phyloP scores from a whole-genome alignment of 2,329 filamentous ascomycete species.

The Dactylella cylindrospora region DNA sequence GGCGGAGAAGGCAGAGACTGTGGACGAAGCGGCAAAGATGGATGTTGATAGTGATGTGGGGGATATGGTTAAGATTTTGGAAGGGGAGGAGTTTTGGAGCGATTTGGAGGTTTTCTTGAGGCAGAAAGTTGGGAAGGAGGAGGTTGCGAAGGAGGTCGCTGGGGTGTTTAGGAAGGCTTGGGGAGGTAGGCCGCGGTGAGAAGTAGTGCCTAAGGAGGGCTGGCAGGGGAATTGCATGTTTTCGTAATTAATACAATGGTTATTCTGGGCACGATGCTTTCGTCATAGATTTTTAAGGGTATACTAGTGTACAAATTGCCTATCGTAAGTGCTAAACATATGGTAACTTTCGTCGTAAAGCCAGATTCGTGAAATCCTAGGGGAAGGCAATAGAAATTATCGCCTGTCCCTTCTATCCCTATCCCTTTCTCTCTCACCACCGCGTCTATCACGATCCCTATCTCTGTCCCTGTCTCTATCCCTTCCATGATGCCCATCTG shows the following conservation, averaged over 20 bases:
- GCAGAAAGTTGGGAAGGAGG: constrained; percentile 73
- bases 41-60: constrained; percentile 52
- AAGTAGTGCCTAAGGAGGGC: not conserved
- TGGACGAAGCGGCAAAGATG: constrained; percentile 60
- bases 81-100: constrained; percentile 77
- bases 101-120: constrained; percentile 80
- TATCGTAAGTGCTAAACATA: not conserved
- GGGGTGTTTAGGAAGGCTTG: constrained; percentile 74
- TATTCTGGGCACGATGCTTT: no score
- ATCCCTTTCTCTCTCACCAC: no score
- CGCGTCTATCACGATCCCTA: constrained; percentile 19
- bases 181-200: constrained; percentile 55
- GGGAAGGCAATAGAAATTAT: not conserved
- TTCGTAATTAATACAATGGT: no score
- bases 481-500: constrained; percentile 23
- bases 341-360: not conserved
- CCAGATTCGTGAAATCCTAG: not conserved
- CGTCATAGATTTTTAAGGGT: constrained; percentile 14
- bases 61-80: constrained; percentile 56
- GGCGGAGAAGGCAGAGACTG: constrained; percentile 53
- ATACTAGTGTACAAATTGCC: constrained; percentile 23
- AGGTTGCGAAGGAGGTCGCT: constrained; percentile 61
- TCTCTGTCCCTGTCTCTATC: constrained; percentile 5
- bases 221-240: no score
- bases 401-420: constrained; percentile 14